These are phyloP conservation scores for Pichia nanzhaoensis DNA, from an alignment of 805 yeast genomes.

Conservation along the genomic window DNA sequence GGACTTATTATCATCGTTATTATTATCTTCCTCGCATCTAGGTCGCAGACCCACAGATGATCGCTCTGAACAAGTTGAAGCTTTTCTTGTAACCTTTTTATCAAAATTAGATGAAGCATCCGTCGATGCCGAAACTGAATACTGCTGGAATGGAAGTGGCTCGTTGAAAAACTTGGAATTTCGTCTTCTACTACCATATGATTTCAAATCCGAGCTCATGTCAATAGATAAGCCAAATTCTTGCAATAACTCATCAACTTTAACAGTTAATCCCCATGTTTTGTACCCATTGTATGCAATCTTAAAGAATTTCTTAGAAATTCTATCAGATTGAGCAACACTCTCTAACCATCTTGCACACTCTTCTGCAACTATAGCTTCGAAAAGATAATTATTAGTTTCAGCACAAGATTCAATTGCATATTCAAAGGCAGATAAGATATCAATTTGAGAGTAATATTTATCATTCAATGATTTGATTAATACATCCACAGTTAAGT, in stretches of 20 bases:
- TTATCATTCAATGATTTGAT: conserved; percentile 20
- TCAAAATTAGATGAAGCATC: neutral
- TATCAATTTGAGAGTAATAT: conserved; percentile 26
- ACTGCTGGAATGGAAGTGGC: neutral
- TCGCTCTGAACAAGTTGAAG: neutral
- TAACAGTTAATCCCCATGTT: conserved; percentile 24
- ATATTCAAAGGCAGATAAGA: conserved; percentile 39
- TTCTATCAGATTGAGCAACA: conserved; percentile 22
- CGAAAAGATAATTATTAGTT: conserved; percentile 31
- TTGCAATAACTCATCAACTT: conserved; percentile 23
- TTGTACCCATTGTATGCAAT: conserved; percentile 33
- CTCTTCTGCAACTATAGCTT: conserved; percentile 34
- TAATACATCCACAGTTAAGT: conserved; percentile 32
- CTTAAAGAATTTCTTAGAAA: conserved; percentile 33
- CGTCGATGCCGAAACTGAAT: neutral
- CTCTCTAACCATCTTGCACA: conserved; percentile 37
- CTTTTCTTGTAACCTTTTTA: neutral
- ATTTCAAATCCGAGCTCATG: conserved; percentile 3
- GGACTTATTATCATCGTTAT: neutral
- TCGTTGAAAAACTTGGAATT: neutral
- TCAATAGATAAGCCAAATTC: conserved; percentile 28
- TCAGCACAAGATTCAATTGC: conserved; percentile 35
- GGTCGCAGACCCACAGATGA: neutral
- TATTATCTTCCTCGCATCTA: neutral
- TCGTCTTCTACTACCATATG: neutral